These are phyloP conservation scores for Sanchytrium tribonematis DNA, from an alignment of 371 early-diverging fungal species.

Conservation along the genomic window DNA sequence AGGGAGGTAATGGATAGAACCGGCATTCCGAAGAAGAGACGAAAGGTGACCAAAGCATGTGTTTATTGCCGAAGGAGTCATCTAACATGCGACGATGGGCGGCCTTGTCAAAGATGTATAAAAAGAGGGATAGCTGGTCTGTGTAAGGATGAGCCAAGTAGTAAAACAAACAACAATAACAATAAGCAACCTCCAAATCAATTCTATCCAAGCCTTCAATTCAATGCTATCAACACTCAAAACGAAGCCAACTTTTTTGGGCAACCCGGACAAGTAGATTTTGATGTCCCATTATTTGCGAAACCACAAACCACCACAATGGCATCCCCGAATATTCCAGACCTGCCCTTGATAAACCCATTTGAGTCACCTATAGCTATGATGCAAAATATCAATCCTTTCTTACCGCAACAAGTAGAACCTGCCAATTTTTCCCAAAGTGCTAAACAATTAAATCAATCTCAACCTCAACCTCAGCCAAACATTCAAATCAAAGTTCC, in stretches of 20 bases:
- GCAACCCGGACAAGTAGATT: too few species aligned
- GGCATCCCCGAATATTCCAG: not conserved
- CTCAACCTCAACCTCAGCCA: slow-evolving; percentile 7
- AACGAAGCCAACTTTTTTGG: too few species aligned
- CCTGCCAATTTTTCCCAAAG: too few species aligned
- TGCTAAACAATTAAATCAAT: not conserved
- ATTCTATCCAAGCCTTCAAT: not conserved
- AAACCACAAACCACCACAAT: slow-evolving; percentile 1
- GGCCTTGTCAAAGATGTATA: slow-evolving; percentile 78
- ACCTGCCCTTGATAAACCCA: not conserved
- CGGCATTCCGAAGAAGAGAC: too few species aligned
- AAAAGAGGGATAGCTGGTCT: slow-evolving; percentile 58
- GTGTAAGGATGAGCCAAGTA: slow-evolving; percentile 53
- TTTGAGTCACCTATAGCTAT: not conserved
- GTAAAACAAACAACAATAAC: slow-evolving; percentile 1
- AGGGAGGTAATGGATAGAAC: too few species aligned
- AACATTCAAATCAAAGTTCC: slow-evolving; percentile 5
- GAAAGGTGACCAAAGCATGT: slow-evolving; percentile 20
- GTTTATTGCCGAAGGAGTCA: slow-evolving; percentile 17
- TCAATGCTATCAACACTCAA: too few species aligned
- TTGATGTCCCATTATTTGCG: too few species aligned
- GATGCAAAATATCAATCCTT: slow-evolving; percentile 2
- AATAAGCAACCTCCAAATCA: not conserved
- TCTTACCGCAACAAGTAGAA: too few species aligned
- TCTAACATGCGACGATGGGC: slow-evolving; percentile 15